Base-by-base conservation (phyloP, 2,329 filamentous ascomycete genomes). In the Colletotrichum salicis region DNA sequence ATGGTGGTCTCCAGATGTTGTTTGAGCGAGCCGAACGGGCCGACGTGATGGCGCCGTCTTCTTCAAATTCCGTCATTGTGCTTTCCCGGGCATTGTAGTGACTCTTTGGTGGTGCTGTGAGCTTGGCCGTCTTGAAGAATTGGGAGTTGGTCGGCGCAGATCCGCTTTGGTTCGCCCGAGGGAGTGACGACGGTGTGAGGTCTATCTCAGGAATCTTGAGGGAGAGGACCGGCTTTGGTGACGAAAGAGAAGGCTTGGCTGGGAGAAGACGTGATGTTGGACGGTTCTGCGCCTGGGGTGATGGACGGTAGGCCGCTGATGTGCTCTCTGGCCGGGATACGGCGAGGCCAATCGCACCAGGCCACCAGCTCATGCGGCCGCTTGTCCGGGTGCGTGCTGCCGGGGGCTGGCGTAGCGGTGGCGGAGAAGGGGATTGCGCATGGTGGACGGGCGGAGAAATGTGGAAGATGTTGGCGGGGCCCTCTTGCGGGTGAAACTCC, bases 1-100 rank as follows among this genome's bases (percentile, higher is more conserved):
- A 82, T 0, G 86, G 86, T 6, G 85, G 86, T 13, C 85, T 81
- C 87, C 87, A 89, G 57, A 88, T 83, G 67, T 85, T 83, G n/a
- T 77, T 78, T 2, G 78, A 79, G 74, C 83, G 76, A 61, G 82
- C 29, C 76, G 77, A 72, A 4, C 72, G 67, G 13, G 73, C 70
- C 27, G 73, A 74, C 4, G 81, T 79, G 58, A 76, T 57, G 56
- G 83, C 79, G 71, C 86, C 80, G 75, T 87, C 84, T 78, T 89
- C 84, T 72, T 89, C 86, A 70, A 89, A 86, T 78, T 89, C 83
- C 10, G 87, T 85, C 73, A 87, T 79, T 68, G 84, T 81, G 78
- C 87, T 85, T 67, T 85, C 83, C 27, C 80, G 81, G 11, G 79
- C 76, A 22, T 73, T 70, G 51, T 59, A 52, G 35, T 73, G 71